Evolutionary conservation across 805 yeast genomes (phyloP).

Genomic region (Pichia insulana): DNA sequence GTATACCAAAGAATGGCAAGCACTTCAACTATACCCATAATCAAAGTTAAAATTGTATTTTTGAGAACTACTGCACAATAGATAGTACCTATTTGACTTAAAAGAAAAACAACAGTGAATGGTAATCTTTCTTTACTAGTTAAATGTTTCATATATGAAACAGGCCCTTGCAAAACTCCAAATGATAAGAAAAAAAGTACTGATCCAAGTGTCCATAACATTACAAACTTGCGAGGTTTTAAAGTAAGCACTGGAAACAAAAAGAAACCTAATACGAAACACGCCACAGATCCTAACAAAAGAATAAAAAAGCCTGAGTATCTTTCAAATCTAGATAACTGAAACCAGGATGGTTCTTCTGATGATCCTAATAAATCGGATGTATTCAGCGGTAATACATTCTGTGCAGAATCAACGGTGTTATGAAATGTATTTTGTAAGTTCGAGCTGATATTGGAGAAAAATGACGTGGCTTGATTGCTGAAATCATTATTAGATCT

Average conservation of each 20-base stretch:
- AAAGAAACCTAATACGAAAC: slow-evolving; percentile 75
- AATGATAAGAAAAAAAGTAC: slow-evolving; percentile 79
- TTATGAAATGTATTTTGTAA: slow-evolving; percentile 15
- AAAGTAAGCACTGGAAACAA: slow-evolving; percentile 83
- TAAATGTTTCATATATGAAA: slow-evolving; percentile 67
- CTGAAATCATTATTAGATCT: slow-evolving; percentile 9
- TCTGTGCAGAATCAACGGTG: slow-evolving; percentile 46
- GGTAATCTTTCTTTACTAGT: slow-evolving; percentile 68
- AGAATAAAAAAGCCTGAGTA: slow-evolving; percentile 70
- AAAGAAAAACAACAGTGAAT: slow-evolving; percentile 72
- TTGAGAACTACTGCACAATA: slow-evolving; percentile 66
- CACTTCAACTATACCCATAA: slow-evolving; percentile 69
- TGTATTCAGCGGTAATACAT: slow-evolving; percentile 55
- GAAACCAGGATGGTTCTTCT: slow-evolving; percentile 73
- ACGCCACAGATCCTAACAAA: slow-evolving; percentile 64
- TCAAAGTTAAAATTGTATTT: slow-evolving; percentile 65
- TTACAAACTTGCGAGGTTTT: slow-evolving; percentile 86
- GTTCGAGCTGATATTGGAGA: slow-evolving; percentile 11
- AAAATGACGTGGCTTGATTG: slow-evolving; percentile 8
- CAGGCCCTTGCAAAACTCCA: slow-evolving; percentile 88
- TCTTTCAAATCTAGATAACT: slow-evolving; percentile 69
- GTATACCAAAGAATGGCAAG: slow-evolving; percentile 87
- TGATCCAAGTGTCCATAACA: slow-evolving; percentile 87
- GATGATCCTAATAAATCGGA: slow-evolving; percentile 34
- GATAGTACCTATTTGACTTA: slow-evolving; percentile 70